These are phyloP conservation scores for Cetradonia linearis DNA, from an alignment of 495 filamentous ascomycete species.

Conservation along the genomic window DNA sequence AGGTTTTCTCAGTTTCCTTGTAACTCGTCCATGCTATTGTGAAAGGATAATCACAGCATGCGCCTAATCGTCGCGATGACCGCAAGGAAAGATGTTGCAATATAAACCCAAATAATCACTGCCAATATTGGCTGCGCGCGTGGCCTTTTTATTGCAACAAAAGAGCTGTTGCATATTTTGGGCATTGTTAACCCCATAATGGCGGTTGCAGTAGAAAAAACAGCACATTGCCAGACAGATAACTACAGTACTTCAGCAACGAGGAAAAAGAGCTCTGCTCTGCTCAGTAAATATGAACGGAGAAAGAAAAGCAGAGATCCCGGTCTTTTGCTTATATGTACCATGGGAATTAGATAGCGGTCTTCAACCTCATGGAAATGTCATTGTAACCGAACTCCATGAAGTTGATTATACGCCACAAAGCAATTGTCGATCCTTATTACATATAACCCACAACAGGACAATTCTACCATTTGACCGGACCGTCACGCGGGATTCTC, in stretches of 20 bases:
- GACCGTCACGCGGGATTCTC: neutral
- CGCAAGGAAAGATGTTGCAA: constrained; percentile 53
- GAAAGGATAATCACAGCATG: constrained; percentile 37
- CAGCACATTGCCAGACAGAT: neutral
- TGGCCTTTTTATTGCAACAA: constrained; percentile 54
- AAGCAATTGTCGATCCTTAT: neutral
- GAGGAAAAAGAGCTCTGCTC: neutral
- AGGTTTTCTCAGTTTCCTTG: neutral
- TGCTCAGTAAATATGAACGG: neutral
- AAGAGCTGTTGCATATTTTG: constrained; percentile 52
- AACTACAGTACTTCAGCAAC: neutral
- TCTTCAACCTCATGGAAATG: neutral
- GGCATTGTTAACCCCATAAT: constrained; percentile 26
- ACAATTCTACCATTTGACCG: neutral
- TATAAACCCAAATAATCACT: too few relatives aligned
- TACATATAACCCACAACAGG: too few relatives aligned
- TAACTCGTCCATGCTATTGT: neutral
- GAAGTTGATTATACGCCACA: neutral
- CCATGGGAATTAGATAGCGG: neutral
- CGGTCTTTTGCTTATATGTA: neutral
- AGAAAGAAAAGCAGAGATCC: neutral
- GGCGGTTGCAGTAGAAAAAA: neutral
- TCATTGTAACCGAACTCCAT: neutral
- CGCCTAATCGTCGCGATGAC: constrained; percentile 52
- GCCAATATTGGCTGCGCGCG: too few relatives aligned